Evolutionary conservation across 768 basidiomycete species (phyloP).

Genomic region (Collybia mongolica): DNA sequence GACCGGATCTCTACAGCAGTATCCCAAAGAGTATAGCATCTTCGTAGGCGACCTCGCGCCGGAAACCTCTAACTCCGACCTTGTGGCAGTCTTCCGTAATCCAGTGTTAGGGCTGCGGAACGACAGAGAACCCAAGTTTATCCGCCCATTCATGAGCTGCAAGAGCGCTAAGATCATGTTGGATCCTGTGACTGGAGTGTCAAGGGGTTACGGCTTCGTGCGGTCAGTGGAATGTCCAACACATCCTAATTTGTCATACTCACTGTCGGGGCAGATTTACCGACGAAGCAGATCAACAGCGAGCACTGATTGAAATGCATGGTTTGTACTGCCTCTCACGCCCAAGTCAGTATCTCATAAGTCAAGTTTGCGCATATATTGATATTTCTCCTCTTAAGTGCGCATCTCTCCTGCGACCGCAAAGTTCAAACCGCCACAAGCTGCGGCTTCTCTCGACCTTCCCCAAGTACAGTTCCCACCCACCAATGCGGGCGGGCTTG

Average conservation of each 20-base stretch:
- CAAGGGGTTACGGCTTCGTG: constrained; percentile 91
- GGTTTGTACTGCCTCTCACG: constrained; percentile 87
- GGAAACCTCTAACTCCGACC: constrained; percentile 91
- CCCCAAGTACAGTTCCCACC: constrained; percentile 46
- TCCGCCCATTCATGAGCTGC: constrained; percentile 86
- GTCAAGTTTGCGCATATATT: constrained; percentile 26
- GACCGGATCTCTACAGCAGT: constrained; percentile 48
- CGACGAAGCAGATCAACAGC: constrained; percentile 84
- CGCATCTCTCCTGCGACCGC: constrained; percentile 89
- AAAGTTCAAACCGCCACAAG: constrained; percentile 69
- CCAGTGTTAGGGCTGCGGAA: constrained; percentile 83
- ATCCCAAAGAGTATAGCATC: constrained; percentile 86
- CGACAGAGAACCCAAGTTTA: constrained; percentile 86
- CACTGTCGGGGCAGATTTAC: constrained; percentile 58
- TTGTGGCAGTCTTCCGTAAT: constrained; percentile 92
- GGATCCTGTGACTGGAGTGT: constrained; percentile 86
- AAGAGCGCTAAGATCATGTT: constrained; percentile 97
- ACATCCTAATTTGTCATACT: constrained; percentile 8
- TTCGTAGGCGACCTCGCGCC: constrained; percentile 94
- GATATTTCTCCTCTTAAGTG: constrained; percentile 48
- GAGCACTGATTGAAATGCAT: constrained; percentile 90
- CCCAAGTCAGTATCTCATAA: constrained; percentile 62
- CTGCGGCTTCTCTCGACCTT: constrained; percentile 38
- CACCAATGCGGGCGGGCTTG: constrained; percentile 20
- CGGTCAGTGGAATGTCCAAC: constrained; percentile 45